These are phyloP conservation scores for Phlebiopsis gigantea DNA, from an alignment of 768 basidiomycete species.

Conservation along the genomic window DNA sequence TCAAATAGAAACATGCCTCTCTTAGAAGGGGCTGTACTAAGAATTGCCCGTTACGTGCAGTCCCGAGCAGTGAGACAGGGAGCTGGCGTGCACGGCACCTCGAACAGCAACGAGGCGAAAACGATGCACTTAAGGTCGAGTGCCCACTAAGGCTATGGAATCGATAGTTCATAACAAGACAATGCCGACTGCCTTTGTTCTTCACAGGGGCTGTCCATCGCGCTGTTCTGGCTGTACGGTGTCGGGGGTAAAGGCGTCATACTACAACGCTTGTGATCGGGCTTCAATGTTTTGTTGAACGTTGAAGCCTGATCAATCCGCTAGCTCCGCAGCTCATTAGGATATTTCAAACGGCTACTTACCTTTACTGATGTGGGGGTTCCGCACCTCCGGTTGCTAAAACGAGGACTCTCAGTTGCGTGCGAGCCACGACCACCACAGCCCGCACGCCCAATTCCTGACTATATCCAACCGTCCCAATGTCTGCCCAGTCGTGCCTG, in stretches of 20 bases:
- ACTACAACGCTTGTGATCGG: neutral
- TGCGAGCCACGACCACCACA: conserved; percentile 18
- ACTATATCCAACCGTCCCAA: conserved; percentile 17
- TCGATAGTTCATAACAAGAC: neutral
- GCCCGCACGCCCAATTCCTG: conserved; percentile 12
- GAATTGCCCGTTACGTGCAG: neutral
- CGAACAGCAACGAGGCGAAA: neutral
- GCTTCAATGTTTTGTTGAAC: too few relatives aligned
- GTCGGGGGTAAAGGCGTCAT: neutral
- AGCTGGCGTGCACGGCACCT: neutral
- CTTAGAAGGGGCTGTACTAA: neutral
- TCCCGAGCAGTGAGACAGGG: neutral
- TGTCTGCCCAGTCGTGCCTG: conserved; percentile 20
- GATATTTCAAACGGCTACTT: neutral
- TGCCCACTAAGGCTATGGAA: neutral
- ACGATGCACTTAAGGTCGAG: neutral
- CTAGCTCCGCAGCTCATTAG: neutral
- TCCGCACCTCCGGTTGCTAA: conserved; percentile 3
- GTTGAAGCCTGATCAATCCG: neutral
- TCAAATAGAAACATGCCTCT: neutral
- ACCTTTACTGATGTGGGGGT: neutral
- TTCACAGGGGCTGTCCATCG: neutral
- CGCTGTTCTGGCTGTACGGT: neutral
- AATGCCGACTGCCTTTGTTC: neutral
- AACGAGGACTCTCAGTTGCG: conserved; percentile 10